Conservation (phyloP, 495 filamentous ascomycete species). For the Penicillium cosmopolitanum region DNA sequence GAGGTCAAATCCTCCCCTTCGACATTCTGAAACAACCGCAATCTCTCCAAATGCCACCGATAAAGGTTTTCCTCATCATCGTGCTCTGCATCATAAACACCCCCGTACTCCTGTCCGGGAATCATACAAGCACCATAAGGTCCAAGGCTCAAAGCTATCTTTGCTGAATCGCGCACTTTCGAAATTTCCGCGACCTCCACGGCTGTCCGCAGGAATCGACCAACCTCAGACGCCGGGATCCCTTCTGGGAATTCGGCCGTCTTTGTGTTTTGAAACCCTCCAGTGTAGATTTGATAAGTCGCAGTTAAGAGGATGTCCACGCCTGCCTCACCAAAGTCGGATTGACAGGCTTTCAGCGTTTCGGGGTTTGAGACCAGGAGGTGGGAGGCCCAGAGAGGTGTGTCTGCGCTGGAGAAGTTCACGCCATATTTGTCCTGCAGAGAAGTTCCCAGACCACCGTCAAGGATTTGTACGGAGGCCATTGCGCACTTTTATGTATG, state of each 20-base stretch:
- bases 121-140: constrained; percentile 68
- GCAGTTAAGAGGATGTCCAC: constrained; percentile 65
- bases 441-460: constrained; percentile 69
- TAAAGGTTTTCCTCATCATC: constrained; percentile 43
- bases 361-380: constrained; percentile 54
- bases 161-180: constrained; percentile 25
- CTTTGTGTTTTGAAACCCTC: constrained; percentile 54
- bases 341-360: constrained; percentile 56
- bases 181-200: constrained; percentile 40
- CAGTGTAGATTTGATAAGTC: constrained; percentile 64
- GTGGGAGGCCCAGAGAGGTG: constrained; percentile 69
- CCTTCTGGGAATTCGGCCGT: constrained; percentile 25
- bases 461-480: constrained; percentile 54
- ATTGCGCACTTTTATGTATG: constrained; percentile 15
- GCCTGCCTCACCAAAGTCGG: constrained; percentile 54
- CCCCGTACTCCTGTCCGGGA: constrained; percentile 66
- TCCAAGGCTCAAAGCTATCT: constrained; percentile 58
- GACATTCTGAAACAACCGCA: constrained; percentile 49
- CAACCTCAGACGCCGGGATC: constrained; percentile 28
- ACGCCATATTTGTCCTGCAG: constrained; percentile 58
- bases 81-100: constrained; percentile 55
- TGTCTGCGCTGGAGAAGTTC: constrained; percentile 47
- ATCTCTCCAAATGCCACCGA: constrained; percentile 59
- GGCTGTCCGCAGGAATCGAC: constrained; percentile 25
- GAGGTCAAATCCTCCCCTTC: constrained; percentile 23